Evolutionary conservation across 2,329 filamentous ascomycete species (phyloP).

Genomic region (Plectosphaerella cucumerina): DNA sequence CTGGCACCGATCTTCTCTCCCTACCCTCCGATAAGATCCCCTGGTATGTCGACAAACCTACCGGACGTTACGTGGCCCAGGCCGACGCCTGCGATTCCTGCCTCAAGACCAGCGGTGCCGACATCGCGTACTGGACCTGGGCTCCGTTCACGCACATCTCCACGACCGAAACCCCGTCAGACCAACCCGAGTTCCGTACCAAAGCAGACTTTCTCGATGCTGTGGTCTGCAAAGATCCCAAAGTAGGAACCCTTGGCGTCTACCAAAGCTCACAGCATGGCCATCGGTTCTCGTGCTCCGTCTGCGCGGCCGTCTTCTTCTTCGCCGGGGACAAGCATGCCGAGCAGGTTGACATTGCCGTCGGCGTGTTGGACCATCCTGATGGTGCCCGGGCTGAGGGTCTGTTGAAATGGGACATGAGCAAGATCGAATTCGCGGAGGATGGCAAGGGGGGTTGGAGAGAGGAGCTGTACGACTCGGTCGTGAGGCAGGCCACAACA

Average conservation of each 20-base stretch:
- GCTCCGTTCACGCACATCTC: slow-evolving; percentile 31
- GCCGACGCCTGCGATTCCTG: slow-evolving; percentile 46
- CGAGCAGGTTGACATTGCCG: slow-evolving; percentile 35
- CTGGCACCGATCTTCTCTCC: slow-evolving; percentile 19
- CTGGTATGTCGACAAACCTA: slow-evolving; percentile 36
- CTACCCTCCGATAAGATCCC: slow-evolving; percentile 28
- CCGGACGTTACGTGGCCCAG: slow-evolving; percentile 30
- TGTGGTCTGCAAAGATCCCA: slow-evolving; percentile 26
- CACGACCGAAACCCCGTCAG: neutral
- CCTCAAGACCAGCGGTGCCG: slow-evolving; percentile 32
- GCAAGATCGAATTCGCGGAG: slow-evolving; percentile 21
- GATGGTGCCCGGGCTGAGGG: slow-evolving; percentile 43
- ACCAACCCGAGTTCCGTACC: slow-evolving; percentile 22
- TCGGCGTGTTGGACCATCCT: slow-evolving; percentile 37
- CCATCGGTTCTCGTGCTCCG: slow-evolving; percentile 43
- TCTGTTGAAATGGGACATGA: slow-evolving; percentile 36
- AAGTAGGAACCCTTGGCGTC: slow-evolving; percentile 36
- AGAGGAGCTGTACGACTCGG: slow-evolving; percentile 18
- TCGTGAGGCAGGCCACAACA: neutral
- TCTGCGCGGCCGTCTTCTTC: slow-evolving; percentile 42
- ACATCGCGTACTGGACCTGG: slow-evolving; percentile 43
- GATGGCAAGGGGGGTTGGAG: slow-evolving; percentile 37
- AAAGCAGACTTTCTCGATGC: slow-evolving; percentile 27
- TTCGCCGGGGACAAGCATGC: slow-evolving; percentile 34
- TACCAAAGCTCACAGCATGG: slow-evolving; percentile 39